phyloP scores from a whole-genome alignment of 768 basidiomycete genomes.

The Pleurotus djamor region DNA sequence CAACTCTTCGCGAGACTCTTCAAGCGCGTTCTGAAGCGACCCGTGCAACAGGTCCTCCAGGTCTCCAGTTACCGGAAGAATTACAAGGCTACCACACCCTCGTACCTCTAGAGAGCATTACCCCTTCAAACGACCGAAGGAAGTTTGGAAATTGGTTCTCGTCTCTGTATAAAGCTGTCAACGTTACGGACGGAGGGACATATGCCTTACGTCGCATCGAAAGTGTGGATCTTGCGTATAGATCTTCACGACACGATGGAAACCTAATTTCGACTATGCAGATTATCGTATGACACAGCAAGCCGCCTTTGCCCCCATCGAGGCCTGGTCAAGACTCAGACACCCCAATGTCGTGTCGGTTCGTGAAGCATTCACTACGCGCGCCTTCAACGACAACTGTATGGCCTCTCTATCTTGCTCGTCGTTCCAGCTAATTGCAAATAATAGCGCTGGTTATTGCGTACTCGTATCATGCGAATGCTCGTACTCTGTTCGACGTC shows the following conservation, averaged over 20 bases:
- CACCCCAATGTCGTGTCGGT: constrained; percentile 87
- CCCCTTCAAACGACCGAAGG: constrained; percentile 48
- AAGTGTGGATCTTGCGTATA: constrained; percentile 46
- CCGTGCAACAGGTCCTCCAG: constrained; percentile 43
- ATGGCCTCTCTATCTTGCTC: constrained; percentile 20
- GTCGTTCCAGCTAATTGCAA: neutral
- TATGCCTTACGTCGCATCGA: constrained; percentile 86
- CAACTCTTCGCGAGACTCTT: constrained; percentile 39
- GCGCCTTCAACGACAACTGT: constrained; percentile 93
- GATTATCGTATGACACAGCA: constrained; percentile 85
- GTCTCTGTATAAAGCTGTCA: constrained; percentile 81
- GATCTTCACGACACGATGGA: constrained; percentile 5
- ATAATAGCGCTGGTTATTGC: constrained; percentile 82
- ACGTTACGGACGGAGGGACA: constrained; percentile 69
- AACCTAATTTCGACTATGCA: constrained; percentile 25
- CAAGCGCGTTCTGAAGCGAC: constrained; percentile 65
- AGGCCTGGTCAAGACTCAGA: constrained; percentile 79
- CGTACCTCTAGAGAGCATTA: constrained; percentile 66
- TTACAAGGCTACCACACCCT: constrained; percentile 90
- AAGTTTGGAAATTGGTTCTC: constrained; percentile 86
- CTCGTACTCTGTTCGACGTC: constrained; percentile 77
- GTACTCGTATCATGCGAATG: constrained; percentile 85
- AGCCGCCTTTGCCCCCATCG: constrained; percentile 77
- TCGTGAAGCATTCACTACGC: constrained; percentile 93
- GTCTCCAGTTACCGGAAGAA: constrained; percentile 71